A percentile compares a stretch with the other conserved stretches of the same genome.
These are phyloP conservation scores for Phytophthora rubi DNA, from an alignment of 352 stramenopile genomes.

Conservation along the genomic window DNA sequence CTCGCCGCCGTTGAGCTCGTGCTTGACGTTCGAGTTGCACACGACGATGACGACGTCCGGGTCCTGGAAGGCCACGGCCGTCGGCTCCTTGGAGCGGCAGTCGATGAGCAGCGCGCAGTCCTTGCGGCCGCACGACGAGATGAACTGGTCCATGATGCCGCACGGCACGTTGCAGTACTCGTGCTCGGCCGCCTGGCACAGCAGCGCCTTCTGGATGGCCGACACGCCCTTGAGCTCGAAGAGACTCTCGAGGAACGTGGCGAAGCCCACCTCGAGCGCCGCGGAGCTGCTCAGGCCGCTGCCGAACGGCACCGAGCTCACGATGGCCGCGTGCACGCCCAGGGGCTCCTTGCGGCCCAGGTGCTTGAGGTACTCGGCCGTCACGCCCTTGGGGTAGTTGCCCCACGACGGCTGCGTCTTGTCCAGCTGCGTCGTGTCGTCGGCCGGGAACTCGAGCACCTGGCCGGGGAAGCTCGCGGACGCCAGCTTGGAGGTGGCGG, in stretches of 20 bases:
- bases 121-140: slow-evolving; percentile 90
- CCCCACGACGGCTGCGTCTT: slow-evolving; percentile 78
- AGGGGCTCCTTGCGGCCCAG: slow-evolving; percentile 50
- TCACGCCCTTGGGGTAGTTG: slow-evolving; percentile 95
- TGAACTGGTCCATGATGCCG: slow-evolving; percentile 98
- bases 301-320: slow-evolving; percentile 93
- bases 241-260: slow-evolving; percentile 92
- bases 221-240: slow-evolving; percentile 62
- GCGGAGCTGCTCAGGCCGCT: slow-evolving; percentile 91
- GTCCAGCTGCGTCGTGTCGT: slow-evolving; percentile 56
- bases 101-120: slow-evolving; percentile 93
- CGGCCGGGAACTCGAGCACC: slow-evolving; percentile 54
- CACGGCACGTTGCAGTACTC: slow-evolving; percentile 94
- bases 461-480: slow-evolving; percentile 67
- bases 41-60: slow-evolving; percentile 24
- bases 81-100: slow-evolving; percentile 88
- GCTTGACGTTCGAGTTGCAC: slow-evolving; percentile 80
- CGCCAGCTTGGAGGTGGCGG: slow-evolving; percentile 45
- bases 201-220: slow-evolving; percentile 84
- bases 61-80: slow-evolving; percentile 86
- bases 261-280: slow-evolving; percentile 52
- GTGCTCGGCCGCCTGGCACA: slow-evolving; percentile 96
- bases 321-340: slow-evolving; percentile 86
- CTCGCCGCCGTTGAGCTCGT: slow-evolving; percentile 75
- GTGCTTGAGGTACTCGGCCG: slow-evolving; percentile 90